Evolutionary conservation across 768 basidiomycete species (phyloP), one percentile per base, ranked within the genome.

Genomic region (Kondoa subrosea): DNA sequence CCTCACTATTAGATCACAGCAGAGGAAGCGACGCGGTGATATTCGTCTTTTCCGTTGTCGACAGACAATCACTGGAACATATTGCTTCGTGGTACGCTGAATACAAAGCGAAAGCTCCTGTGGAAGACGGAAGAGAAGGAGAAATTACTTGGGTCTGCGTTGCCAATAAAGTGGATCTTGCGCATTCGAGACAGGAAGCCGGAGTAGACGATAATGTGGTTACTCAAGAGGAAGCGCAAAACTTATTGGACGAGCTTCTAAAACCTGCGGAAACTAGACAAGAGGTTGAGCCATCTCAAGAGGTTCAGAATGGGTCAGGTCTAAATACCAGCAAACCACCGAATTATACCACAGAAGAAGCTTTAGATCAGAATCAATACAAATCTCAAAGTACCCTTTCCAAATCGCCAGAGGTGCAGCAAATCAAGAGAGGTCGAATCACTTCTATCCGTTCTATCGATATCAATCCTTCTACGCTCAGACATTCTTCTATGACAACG

Each of bases 1-100:
- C n/a, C 66, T 65, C 66, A 66, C 59, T 17, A 17, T 63, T 56
- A 56, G 62, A 65, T 25, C 17, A 57, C 26, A 60, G 29, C 27
- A 12, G 56, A 69, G 69, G 69, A n/a, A 66, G 66, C 2, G 69
- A 69, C 59, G 69, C 69, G 2, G 60, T 57, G 66, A 69, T 69
- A n/a, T 29, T 69, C 25, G 58, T 67, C 66, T 69, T 68, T 57
- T 57, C 69, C 25, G 32, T 57, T 66, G 57, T 59, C 21, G 32
- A 57, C 17, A 65, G 29, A 17, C 26, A 31, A 4, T 34, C 57
- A 16, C 34, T 61, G 31, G 25, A 30, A 25, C 25, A 62, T 8
- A 27, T 69, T 4, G 60, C 57, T 29, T 26, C 33, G 14, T 69
- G 69, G 69, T 67, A 62, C 25, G n/a, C 31, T 34, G 56, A 65